phyloP scores from a whole-genome alignment of 306 rosid species.

The Leucaena leucocephala region DNA sequence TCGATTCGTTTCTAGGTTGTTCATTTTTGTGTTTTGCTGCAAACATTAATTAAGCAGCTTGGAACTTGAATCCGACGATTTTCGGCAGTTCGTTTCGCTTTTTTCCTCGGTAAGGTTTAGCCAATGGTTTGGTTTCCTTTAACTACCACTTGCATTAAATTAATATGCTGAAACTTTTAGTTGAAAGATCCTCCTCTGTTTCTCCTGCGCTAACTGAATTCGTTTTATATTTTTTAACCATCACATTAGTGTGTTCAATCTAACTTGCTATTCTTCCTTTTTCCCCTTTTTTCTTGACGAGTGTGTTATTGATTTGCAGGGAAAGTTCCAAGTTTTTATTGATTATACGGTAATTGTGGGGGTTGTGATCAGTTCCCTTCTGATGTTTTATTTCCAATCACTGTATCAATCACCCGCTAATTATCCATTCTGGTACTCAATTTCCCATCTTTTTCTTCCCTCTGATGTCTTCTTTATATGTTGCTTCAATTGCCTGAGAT shows the following conservation, averaged over 20 bases:
- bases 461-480: constrained; percentile 74
- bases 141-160: constrained; percentile 18
- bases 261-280: neutral
- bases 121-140: constrained; percentile 19
- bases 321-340: constrained; percentile 36
- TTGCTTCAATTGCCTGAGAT: constrained; percentile 65
- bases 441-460: constrained; percentile 73
- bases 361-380: constrained; percentile 57
- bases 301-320: constrained; percentile 39
- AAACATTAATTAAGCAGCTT: constrained; percentile 1
- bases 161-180: neutral
- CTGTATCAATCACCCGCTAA: constrained; percentile 50
- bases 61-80: constrained; percentile 6
- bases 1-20: constrained; percentile 9
- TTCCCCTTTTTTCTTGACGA: neutral
- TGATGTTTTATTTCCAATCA: constrained; percentile 84
- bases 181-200: neutral
- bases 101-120: constrained; percentile 32
- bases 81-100: constrained; percentile 30
- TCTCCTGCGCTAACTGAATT: neutral
- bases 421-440: constrained; percentile 62
- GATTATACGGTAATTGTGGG: constrained; percentile 34
- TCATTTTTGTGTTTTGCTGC: constrained; percentile 6
- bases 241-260: constrained; percentile 31
- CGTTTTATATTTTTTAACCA: neutral